Conservation (phyloP, 192 early-diverging fungal genomes). For the Fimicolochytrium jonesii region DNA sequence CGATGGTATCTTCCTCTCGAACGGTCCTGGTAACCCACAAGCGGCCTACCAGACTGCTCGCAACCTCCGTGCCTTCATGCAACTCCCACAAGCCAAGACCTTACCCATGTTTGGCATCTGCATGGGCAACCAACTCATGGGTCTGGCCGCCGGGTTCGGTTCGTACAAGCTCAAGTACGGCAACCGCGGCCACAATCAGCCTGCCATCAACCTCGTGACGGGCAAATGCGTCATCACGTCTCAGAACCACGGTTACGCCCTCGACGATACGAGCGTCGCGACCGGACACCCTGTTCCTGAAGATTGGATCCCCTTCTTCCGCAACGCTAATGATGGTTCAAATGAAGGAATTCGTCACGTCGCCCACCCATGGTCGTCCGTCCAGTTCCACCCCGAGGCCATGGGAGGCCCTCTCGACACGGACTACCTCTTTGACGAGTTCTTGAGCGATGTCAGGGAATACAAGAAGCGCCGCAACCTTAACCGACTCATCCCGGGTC, state of each 20-base stretch:
- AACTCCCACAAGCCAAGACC: constrained; percentile 40
- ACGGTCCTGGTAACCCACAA: constrained; percentile 84
- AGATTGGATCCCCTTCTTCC: constrained; percentile 86
- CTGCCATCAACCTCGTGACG: constrained; percentile 71
- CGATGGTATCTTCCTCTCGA: constrained; percentile 90
- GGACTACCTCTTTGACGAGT: constrained; percentile 71
- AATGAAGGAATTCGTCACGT: constrained; percentile 89
- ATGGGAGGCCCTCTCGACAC: constrained; percentile 91
- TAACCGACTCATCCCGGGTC: too few relatives aligned
- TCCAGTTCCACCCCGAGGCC: constrained; percentile 96
- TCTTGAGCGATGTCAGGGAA: constrained; percentile 50
- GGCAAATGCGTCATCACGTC: constrained; percentile 87
- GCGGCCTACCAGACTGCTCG: constrained; percentile 62
- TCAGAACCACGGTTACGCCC: constrained; percentile 90
- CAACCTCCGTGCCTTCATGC: constrained; percentile 60
- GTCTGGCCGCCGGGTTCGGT: constrained; percentile 81
- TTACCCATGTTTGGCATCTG: constrained; percentile 95
- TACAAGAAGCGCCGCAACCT: constrained; percentile 43
- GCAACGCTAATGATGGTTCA: constrained; percentile 93
- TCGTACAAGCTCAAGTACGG: constrained; percentile 89
- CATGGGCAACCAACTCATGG: constrained; percentile 92
- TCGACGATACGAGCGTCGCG: constrained; percentile 65
- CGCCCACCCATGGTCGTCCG: constrained; percentile 68
- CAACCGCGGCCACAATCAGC: constrained; percentile 97
- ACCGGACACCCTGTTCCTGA: too few relatives aligned